Evolutionary conservation across 768 basidiomycete genomes (phyloP).

Genomic region (Boletus rubescentipes): DNA sequence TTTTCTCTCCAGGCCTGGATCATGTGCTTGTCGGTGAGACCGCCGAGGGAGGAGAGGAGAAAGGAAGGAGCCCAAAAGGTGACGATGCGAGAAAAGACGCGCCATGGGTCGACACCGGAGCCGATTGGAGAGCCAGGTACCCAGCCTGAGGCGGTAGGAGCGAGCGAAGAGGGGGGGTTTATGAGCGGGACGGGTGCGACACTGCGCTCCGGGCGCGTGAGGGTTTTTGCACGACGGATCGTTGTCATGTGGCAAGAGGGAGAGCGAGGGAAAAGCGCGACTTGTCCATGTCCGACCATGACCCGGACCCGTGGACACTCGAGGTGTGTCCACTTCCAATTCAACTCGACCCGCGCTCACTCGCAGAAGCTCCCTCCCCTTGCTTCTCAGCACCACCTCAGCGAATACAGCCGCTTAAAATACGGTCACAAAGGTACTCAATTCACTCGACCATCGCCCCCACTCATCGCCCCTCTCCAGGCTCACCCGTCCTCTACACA

Average conservation of each 20-base stretch:
- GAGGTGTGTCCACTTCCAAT: no score
- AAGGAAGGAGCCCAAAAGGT: constrained; percentile 92
- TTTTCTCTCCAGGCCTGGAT: constrained; percentile 98
- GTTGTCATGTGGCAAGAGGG: no score
- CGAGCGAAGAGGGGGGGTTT: constrained; percentile 62
- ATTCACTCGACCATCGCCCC: neutral
- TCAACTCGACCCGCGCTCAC: no score
- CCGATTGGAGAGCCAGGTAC: constrained; percentile 32
- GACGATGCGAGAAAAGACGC: constrained; percentile 70
- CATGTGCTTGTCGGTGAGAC: constrained; percentile 73
- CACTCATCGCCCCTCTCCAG: constrained; percentile 30
- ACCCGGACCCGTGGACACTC: no score
- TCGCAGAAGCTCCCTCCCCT: constrained; percentile 47
- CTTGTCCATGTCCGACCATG: no score
- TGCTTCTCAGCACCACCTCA: constrained; percentile 73
- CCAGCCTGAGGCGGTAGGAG: constrained; percentile 38
- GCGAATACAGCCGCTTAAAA: constrained; percentile 70
- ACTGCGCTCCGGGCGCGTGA: constrained; percentile 92
- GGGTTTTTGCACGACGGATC: constrained; percentile 88
- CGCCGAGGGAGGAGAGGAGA: constrained; percentile 69
- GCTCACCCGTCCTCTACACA: constrained; percentile 54
- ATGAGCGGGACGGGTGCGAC: constrained; percentile 95
- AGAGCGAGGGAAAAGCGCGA: no score
- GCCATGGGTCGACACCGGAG: constrained; percentile 63
- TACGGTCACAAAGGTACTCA: constrained; percentile 48